Percentiles rank a stretch among this genome's conserved stretches.
These are phyloP conservation scores for Podospora bellae-mahoneyi DNA, from an alignment of 495 filamentous ascomycete genomes.

Conservation along the genomic window DNA sequence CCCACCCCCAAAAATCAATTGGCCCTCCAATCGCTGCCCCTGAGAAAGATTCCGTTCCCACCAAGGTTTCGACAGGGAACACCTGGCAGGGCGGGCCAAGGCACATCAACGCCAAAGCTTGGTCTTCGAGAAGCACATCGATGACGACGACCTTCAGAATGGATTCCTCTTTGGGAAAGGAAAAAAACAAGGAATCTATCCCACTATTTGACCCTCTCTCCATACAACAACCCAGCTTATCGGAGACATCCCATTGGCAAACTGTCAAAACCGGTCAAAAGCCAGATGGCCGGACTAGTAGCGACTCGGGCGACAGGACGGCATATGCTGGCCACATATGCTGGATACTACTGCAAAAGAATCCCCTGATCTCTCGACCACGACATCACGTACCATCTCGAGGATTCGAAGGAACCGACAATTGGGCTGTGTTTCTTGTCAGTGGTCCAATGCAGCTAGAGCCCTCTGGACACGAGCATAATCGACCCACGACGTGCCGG, in stretches of 20 bases:
- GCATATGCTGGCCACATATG: too few relatives aligned
- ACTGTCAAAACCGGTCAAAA: not conserved
- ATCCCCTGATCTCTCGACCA: too few relatives aligned
- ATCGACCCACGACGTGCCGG: not conserved
- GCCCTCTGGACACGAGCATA: not conserved
- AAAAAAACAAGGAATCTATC: not conserved
- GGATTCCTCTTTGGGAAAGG: not conserved
- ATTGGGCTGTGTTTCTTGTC: not conserved
- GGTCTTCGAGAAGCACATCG: conserved; percentile 8
- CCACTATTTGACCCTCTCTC: not conserved
- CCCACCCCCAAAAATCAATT: conserved; percentile 2
- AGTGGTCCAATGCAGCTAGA: not conserved
- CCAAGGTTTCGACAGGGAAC: conserved; percentile 16
- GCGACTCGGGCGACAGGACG: too few relatives aligned
- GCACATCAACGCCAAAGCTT: conserved; percentile 7
- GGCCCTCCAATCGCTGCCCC: conserved; percentile 16
- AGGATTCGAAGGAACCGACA: not conserved
- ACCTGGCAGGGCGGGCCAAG: not conserved
- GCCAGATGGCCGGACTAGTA: too few relatives aligned
- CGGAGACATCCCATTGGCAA: not conserved
- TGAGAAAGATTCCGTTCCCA: conserved; percentile 17
- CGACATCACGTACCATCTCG: too few relatives aligned
- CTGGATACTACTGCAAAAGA: too few relatives aligned
- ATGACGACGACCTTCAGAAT: conserved; percentile 7
- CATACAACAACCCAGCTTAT: not conserved